Base-by-base conservation (phyloP, 108 stramenopile species). In the Nitzschia sp. region DNA sequence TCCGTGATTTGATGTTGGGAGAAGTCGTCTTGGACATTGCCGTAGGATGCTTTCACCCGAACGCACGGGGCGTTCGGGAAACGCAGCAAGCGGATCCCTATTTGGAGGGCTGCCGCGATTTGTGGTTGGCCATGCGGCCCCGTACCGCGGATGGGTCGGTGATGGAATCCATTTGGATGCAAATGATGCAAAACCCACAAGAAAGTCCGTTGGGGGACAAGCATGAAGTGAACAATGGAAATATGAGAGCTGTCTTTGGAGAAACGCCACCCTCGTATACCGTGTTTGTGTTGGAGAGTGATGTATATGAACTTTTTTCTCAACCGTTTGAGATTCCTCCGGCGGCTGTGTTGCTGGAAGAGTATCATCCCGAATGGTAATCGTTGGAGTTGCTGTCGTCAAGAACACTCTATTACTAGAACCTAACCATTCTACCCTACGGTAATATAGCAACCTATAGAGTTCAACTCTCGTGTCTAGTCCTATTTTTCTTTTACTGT, bases 31-130 rank as follows among this genome's bases (percentile, higher is more conserved):
- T 78, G 39, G 88, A 93, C 51, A 67, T 93, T 63, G 86, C 73
- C 10, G 69, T 93, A 21, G 92, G 92, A 5, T 78, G 79, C 57
- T 91, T 81, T 43, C 89, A 93, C 69, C 92, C 92, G 7, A 89
- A 87, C 61, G 86, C 89, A 6, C 70, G 83, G 15, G 88, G 88
- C 8, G 73, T 90, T 37, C 78, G 86, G 25, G 25, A 11, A 5
- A 59, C 75, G 11, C 11, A 24, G 14, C 53, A 53, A 42, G 70
- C 53, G 10, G 76, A 81, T 54, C 79, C 75, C 5, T 51, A 51
- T 11, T 29, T 70, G 12, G 86, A 94, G 51, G 77, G 78, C 34
- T 83, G 83, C 39, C 78, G 92, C 9, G 83, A 87, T 53, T 69
- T 93, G 40, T 93, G 89, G 89, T 79, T 91, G 81, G 86, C 85